Conservation (phyloP, 192 early-diverging fungal species). For the Linnemannia schmuckeri region DNA sequence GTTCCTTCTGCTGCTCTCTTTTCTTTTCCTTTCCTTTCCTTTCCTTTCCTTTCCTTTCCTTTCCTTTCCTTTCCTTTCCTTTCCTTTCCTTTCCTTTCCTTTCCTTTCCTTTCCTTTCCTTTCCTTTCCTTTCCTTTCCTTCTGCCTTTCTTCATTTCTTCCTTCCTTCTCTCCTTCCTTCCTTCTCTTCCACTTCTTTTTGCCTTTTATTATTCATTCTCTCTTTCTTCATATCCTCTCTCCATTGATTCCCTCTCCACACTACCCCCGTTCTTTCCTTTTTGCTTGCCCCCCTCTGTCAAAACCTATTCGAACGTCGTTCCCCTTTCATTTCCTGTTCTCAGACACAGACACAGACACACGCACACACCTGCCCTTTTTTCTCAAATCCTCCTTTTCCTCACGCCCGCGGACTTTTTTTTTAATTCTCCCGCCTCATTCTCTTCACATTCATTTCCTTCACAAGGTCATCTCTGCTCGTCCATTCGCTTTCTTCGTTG, state of each 20-base stretch:
- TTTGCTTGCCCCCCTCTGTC: background rate
- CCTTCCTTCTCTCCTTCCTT: background rate
- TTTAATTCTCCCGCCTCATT: background rate
- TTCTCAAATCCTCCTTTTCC: background rate
- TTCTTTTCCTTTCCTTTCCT: background rate
- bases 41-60: background rate
- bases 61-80: background rate
- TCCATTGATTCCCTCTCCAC: background rate
- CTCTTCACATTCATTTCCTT: background rate
- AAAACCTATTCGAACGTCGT: conserved; percentile 1
- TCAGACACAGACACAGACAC: background rate
- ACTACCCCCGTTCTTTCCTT: background rate
- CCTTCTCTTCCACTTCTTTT: background rate
- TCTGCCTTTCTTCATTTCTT: background rate
- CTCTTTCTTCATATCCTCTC: background rate
- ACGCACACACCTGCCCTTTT: background rate
- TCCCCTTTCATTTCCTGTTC: background rate
- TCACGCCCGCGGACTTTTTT: background rate
- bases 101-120: too few species aligned
- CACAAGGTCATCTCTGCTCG: background rate
- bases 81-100: background rate
- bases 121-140: background rate
- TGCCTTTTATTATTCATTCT: background rate
- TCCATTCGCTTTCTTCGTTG: background rate
- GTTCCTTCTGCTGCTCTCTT: background rate